phyloP scores from a whole-genome alignment of 2,329 filamentous ascomycete genomes.

The Aureobasidium uvarum region DNA sequence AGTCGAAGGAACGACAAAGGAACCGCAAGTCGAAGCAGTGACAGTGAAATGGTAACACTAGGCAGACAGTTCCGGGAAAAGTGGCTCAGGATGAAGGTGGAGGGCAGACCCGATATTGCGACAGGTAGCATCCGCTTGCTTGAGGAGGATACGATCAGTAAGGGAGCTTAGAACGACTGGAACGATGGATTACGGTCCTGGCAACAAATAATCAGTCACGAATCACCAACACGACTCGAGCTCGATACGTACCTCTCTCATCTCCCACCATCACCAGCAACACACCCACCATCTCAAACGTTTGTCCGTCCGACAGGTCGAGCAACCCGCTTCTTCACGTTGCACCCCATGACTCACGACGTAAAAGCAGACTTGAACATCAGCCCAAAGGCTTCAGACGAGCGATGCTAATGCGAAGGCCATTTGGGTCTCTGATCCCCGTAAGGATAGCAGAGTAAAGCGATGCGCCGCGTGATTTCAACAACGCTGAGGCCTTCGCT shows the following conservation, averaged over 20 bases:
- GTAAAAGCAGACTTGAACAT: neutral
- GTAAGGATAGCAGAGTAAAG: neutral
- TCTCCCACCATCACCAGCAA: neutral
- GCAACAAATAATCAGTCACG: neutral
- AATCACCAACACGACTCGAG: neutral
- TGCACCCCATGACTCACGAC: slow-evolving; percentile 1
- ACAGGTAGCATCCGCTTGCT: too few species aligned
- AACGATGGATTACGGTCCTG: neutral
- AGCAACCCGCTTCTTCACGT: neutral
- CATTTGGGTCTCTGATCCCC: neutral
- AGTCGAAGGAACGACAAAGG: neutral
- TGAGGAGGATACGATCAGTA: neutral
- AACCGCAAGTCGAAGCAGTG: neutral
- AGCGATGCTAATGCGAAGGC: neutral
- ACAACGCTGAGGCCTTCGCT: neutral
- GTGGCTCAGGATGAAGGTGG: neutral
- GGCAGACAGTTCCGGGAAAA: too few species aligned
- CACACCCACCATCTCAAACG: neutral
- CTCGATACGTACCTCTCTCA: neutral
- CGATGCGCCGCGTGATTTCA: neutral
- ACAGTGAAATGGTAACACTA: neutral
- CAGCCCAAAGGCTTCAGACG: neutral
- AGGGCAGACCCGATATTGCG: neutral
- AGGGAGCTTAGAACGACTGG: neutral
- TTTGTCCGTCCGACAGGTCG: neutral